Conservation (phyloP, 1,284 basidiomycete genomes). For the Leucoagaricus sp. region DNA sequence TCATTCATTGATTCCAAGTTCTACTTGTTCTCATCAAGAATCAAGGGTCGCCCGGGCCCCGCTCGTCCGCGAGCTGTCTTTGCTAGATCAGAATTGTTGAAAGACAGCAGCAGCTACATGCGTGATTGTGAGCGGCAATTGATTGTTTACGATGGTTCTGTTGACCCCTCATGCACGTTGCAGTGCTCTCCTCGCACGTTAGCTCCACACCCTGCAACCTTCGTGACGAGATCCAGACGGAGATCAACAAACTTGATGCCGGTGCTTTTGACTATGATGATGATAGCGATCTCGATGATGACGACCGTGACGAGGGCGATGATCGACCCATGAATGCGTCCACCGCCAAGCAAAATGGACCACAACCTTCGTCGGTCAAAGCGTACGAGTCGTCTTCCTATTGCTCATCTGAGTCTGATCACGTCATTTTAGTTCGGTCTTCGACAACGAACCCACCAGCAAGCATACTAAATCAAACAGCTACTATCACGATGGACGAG, state of each 20-base stretch:
- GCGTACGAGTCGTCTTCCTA: neutral
- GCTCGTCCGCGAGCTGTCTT: slow-evolving; percentile 2
- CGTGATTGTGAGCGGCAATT: neutral
- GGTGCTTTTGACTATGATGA: slow-evolving; percentile 8
- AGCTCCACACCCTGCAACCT: slow-evolving; percentile 6
- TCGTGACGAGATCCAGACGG: neutral
- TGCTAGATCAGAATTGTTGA: neutral
- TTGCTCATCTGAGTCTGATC: neutral
- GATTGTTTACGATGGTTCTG: neutral
- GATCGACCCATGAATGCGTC: neutral
- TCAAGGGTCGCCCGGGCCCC: neutral
- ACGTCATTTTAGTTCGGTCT: neutral
- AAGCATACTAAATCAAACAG: no score
- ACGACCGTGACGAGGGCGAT: neutral
- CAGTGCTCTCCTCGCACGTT: neutral
- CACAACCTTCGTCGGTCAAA: no score
- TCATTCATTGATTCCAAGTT: slow-evolving; percentile 16
- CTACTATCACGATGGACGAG: neutral
- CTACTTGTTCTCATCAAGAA: slow-evolving; percentile 8
- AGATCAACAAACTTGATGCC: neutral
- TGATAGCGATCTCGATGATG: slow-evolving; percentile 8
- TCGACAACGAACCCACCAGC: neutral
- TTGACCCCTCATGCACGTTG: neutral
- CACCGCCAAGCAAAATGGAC: neutral
- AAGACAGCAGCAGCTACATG: neutral